Percentiles rank a stretch among this genome's conserved stretches.
Conservation (phyloP, 441 rosid genomes). For the Adansonia grandidieri region DNA sequence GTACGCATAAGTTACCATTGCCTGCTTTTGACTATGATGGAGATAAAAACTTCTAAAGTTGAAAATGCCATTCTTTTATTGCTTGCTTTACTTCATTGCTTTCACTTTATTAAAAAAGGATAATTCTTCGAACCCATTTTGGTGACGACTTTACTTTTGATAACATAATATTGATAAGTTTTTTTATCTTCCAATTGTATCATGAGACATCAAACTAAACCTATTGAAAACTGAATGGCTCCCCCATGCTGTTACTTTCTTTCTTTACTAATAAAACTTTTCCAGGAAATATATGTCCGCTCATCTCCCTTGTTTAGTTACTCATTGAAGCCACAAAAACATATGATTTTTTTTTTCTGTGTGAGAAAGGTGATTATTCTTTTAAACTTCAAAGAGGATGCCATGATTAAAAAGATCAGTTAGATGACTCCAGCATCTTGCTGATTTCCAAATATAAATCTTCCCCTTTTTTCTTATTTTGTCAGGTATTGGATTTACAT, state of each 20-base stretch:
- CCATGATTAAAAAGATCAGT: neutral
- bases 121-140: conserved; percentile 35
- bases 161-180: conserved; percentile 18
- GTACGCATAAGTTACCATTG: conserved; percentile 1
- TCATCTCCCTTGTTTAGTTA: neutral
- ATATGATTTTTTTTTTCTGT: neutral
- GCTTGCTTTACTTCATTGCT: conserved; percentile 23
- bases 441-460: neutral
- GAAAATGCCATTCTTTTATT: conserved; percentile 26
- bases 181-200: neutral
- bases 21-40: conserved; percentile 23
- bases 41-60: conserved; percentile 19
- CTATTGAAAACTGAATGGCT: neutral
- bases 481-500: conserved; percentile 5
- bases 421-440: neutral
- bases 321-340: neutral
- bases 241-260: neutral
- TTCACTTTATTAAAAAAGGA: conserved; percentile 32
- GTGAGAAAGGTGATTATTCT: neutral
- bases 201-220: neutral
- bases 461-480: neutral
- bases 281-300: neutral
- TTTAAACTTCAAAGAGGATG: neutral
- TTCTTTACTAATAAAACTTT: neutral
- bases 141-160: conserved; percentile 21